Evolutionary conservation across 2,329 filamentous ascomycete species (phyloP).

Genomic region (Clarireedia homoeocarpa): DNA sequence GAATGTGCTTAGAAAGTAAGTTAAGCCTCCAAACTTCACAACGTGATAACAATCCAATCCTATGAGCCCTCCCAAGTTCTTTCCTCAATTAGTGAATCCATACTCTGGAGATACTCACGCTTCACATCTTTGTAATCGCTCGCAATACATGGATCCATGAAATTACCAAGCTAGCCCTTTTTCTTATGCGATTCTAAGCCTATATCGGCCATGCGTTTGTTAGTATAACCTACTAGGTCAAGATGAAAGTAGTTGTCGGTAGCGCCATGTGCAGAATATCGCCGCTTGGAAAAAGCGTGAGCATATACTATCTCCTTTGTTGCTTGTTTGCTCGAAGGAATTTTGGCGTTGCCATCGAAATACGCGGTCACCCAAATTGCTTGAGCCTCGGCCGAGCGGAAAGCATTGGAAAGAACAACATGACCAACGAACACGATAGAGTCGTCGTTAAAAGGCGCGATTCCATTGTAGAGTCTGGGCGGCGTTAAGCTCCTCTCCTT

Average conservation of each 20-base stretch:
- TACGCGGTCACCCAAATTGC: slow-evolving; percentile 8
- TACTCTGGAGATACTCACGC: slow-evolving; percentile 3
- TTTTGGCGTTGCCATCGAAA: slow-evolving; percentile 2
- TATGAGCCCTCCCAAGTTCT: neutral
- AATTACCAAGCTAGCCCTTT: neutral
- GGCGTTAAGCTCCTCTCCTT: neutral
- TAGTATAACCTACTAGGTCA: slow-evolving; percentile 5
- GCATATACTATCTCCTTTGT: slow-evolving; percentile 1
- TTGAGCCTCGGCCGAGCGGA: slow-evolving; percentile 1
- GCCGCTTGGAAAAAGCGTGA: slow-evolving; percentile 1
- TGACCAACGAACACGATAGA: slow-evolving; percentile 5
- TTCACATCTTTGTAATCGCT: neutral
- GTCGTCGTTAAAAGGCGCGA: neutral
- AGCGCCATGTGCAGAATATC: slow-evolving; percentile 6
- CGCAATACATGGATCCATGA: neutral
- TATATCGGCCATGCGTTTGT: slow-evolving; percentile 1
- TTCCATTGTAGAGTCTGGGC: slow-evolving; percentile 4
- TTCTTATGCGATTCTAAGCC: neutral
- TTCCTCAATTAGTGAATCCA: neutral
- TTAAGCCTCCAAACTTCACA: too few species aligned
- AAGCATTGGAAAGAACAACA: neutral
- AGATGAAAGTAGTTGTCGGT: slow-evolving; percentile 2
- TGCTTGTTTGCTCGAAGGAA: neutral
- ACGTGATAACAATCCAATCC: too few species aligned
- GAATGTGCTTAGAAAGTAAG: too few species aligned